Base-by-base conservation (phyloP, 139 green algal genomes). In the Desmodesmus armatus region DNA sequence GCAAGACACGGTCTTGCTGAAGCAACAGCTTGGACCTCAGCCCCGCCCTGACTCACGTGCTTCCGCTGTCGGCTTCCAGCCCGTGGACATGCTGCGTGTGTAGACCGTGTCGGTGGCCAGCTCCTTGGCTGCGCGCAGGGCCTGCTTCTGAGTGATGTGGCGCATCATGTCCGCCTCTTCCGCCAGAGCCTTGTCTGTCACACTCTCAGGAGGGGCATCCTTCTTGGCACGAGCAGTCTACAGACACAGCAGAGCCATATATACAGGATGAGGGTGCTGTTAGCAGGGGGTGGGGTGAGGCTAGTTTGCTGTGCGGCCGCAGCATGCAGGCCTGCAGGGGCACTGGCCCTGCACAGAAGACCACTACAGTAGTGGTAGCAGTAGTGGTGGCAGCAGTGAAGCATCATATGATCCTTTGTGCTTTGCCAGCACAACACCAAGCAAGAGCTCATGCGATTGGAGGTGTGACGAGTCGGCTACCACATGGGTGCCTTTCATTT, bases 91-190 rank as follows among this genome's bases (percentile, higher is more conserved):
- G 60, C 84, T 82, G 37, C 92, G 47, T 25, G 74, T 84, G 49
- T 74, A 83, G 6, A 62, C 58, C 2, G 85, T 9, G 69, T 94
- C 95, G 91, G 94, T 93, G 2, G 97, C 97, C 78, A 99, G 91
- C 91, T 99, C 97, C 89, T 96, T 93, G 43, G 96, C 97, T 23
- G 91, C 94, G 88, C 97, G 97, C 27, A 99, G 93, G 62, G 97
- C 96, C 79, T 94, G 91, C 84, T 95, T 96, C 81, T 97, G 93
- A n/a, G 92, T 94, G 62, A 99, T 91, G 70, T 94, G 81, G 41
- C 93, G 90, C 91, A 99, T 91, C 49, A 99, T 95, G 71, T 98
- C 95, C 41, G 88, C 63, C 91, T 99, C 97, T 91, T 99, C 94
- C 77, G 93, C 82, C 60, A 92, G 72, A 67, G 81, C 77, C 33